These are phyloP conservation scores for Rhynchosporium secalis DNA, from an alignment of 2,329 filamentous ascomycete genomes.

Conservation along the genomic window DNA sequence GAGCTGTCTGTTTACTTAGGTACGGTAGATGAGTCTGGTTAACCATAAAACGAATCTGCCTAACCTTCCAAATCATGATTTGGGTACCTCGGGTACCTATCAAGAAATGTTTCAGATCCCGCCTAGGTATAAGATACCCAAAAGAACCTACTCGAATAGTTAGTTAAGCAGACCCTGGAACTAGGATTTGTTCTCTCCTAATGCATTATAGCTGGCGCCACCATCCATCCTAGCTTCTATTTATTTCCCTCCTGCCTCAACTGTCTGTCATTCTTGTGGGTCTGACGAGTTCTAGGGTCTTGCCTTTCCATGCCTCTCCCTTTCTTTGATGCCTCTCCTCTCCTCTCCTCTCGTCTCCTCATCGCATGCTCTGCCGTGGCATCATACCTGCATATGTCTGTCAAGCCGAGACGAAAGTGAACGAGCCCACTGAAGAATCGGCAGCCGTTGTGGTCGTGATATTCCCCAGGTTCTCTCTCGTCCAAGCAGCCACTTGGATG, in stretches of 20 bases:
- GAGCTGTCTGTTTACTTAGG: no score
- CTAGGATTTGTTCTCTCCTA: not conserved
- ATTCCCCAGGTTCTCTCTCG: slow-evolving; percentile 26
- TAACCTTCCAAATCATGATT: no score
- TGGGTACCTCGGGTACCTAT: no score
- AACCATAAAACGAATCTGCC: no score
- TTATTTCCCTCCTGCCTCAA: not conserved
- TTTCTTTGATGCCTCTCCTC: not conserved
- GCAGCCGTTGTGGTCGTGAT: not conserved
- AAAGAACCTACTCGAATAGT: no score
- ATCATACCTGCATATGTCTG: slow-evolving; percentile 17
- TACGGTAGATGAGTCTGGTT: no score
- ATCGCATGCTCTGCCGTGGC: not conserved
- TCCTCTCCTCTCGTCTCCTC: not conserved
- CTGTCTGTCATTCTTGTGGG: not conserved
- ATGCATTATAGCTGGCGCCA: slow-evolving; percentile 1
- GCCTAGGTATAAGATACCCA: no score
- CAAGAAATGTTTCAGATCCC: no score
- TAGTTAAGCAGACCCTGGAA: not conserved
- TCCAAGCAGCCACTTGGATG: slow-evolving; percentile 16
- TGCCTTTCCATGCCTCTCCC: not conserved
- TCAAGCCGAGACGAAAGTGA: slow-evolving; percentile 6
- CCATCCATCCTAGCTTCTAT: not conserved
- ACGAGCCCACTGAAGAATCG: not conserved
- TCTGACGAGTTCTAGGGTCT: not conserved